These are phyloP conservation scores for Hortaea werneckii DNA, from an alignment of 2,329 filamentous ascomycete species.

Conservation along the genomic window DNA sequence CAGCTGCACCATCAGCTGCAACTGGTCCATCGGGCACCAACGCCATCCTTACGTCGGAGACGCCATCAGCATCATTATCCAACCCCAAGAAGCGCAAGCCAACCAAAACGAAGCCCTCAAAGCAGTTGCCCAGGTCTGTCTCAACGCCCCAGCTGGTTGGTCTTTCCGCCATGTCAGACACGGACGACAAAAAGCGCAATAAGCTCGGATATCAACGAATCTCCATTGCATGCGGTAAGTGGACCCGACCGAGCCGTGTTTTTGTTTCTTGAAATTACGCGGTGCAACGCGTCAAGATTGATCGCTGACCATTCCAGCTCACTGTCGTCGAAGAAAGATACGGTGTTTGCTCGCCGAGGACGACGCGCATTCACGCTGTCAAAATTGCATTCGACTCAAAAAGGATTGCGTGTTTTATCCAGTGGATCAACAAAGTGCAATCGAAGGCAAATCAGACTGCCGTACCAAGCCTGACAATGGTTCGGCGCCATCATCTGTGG, in stretches of 20 bases:
- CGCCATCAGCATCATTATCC: background rate
- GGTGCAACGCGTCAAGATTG: background rate
- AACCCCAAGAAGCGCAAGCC: conserved; percentile 4
- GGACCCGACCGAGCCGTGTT: background rate
- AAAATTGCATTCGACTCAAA: conserved; percentile 87
- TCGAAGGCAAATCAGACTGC: conserved; percentile 17
- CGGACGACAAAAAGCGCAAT: conserved; percentile 62
- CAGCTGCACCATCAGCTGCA: conserved; percentile 1
- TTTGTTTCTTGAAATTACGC: no score
- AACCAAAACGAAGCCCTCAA: conserved; percentile 28
- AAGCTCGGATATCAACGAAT: conserved; percentile 93
- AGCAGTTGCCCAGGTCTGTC: conserved; percentile 30
- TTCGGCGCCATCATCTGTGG: conserved; percentile 17
- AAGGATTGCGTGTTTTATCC: conserved; percentile 91
- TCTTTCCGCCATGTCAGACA: conserved; percentile 29
- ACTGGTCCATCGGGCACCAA: conserved; percentile 1
- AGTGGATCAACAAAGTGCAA: conserved; percentile 48
- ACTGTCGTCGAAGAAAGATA: conserved; percentile 89
- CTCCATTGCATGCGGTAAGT: conserved; percentile 90
- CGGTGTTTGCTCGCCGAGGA: conserved; percentile 70
- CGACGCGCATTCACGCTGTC: conserved; percentile 66
- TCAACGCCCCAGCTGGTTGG: conserved; percentile 38
- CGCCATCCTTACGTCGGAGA: background rate
- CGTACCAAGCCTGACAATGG: conserved; percentile 10
- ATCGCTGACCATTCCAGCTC: conserved; percentile 48